A percentile compares a stretch with the other conserved stretches of the same genome.
phyloP scores from a whole-genome alignment of 2,329 filamentous ascomycete genomes.

The Herpomyces periplanetae region DNA sequence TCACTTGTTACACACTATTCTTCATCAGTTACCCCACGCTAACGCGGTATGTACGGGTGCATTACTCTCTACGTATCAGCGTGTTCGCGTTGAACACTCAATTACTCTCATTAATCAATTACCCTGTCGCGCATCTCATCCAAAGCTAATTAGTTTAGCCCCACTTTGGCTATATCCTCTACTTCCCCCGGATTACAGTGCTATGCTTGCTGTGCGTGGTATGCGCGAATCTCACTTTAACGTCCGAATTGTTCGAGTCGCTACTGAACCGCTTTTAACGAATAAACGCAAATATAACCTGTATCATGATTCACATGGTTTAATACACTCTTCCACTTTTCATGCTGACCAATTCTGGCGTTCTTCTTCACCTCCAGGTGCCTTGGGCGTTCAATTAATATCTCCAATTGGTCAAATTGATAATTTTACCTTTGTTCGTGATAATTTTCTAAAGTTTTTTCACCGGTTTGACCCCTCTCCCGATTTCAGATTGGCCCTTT shows the following conservation, averaged over 20 bases:
- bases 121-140: conserved; percentile 43
- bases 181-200: conserved; percentile 17
- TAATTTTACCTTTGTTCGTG: conserved; percentile 12
- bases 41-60: conserved; percentile 68
- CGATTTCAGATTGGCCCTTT: no score
- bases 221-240: conserved; percentile 81
- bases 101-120: no score
- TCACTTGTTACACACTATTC: no score
- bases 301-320: no score
- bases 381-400: conserved; percentile 29
- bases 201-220: conserved; percentile 44
- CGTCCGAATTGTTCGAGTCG: no score
- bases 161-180: conserved; percentile 71
- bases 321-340: no score
- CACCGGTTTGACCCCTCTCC: no score
- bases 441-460: conserved; percentile 13
- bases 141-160: conserved; percentile 44
- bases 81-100: conserved; percentile 79
- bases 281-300: no score
- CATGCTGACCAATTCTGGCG: conserved; percentile 3
- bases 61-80: conserved; percentile 76
- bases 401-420: conserved; percentile 45
- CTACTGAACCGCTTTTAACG: no score
- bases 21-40: conserved; percentile 42
- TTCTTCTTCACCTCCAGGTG: conserved; percentile 3